phyloP scores from a whole-genome alignment of 2,329 filamentous ascomycete genomes.

The Amphichorda felina region DNA sequence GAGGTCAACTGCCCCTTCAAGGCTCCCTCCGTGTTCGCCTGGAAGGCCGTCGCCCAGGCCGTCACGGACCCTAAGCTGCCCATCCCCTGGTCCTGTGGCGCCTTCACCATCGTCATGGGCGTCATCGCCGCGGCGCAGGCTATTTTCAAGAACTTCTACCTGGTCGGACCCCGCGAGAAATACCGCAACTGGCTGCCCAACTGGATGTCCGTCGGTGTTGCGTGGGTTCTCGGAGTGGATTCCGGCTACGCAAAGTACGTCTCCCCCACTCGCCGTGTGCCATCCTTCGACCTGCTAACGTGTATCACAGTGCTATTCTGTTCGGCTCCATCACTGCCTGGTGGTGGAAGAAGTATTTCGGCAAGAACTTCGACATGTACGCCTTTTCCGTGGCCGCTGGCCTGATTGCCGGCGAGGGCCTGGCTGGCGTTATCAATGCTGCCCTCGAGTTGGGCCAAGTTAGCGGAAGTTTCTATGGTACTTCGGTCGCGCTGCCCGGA shows the following conservation, averaged over 20 bases:
- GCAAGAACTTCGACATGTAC: conserved; percentile 39
- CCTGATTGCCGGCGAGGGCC: conserved; percentile 50
- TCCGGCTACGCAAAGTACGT: conserved; percentile 25
- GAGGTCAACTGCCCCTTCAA: conserved; percentile 44
- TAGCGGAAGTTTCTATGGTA: conserved; percentile 11
- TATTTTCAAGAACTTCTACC: conserved; percentile 39
- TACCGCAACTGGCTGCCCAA: conserved; percentile 47
- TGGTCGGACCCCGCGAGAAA: conserved; percentile 38
- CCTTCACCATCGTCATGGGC: conserved; percentile 44
- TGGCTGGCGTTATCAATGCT: conserved; percentile 50
- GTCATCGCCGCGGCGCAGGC: conserved; percentile 37
- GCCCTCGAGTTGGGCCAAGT: conserved; percentile 24
- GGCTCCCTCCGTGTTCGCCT: conserved; percentile 52
- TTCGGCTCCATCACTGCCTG: conserved; percentile 40
- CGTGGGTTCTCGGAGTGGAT: conserved; percentile 46
- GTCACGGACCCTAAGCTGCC: conserved; percentile 44
- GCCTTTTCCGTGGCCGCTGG: conserved; percentile 49
- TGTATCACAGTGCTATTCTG: conserved; percentile 39
- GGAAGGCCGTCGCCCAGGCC: conserved; percentile 50
- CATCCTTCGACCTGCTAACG: no score
- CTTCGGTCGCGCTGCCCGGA: conserved; percentile 8
- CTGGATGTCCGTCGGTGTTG: conserved; percentile 49
- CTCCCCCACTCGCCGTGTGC: neutral
- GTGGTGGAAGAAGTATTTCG: conserved; percentile 41
- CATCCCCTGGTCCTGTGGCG: conserved; percentile 39